These are phyloP conservation scores for Alternaria gaisen DNA, from an alignment of 2,329 filamentous ascomycete species.

Conservation along the genomic window DNA sequence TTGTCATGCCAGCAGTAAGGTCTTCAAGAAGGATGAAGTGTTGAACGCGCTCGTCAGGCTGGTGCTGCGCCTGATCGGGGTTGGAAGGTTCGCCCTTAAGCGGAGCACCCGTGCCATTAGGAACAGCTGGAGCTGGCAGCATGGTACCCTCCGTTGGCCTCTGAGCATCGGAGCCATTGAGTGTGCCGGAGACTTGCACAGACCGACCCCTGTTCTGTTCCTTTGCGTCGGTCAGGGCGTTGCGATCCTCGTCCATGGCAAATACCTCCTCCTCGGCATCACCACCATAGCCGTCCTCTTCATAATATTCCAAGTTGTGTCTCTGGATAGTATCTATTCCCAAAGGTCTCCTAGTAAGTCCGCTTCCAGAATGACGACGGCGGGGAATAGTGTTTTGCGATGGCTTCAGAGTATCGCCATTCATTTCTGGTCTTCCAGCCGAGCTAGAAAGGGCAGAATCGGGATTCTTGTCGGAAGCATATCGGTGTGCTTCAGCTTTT, in stretches of 20 bases:
- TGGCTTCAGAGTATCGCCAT: slow-evolving; percentile 40
- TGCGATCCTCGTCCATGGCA: slow-evolving; percentile 67
- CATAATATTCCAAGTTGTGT: slow-evolving; percentile 88
- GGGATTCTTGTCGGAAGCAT: slow-evolving; percentile 32
- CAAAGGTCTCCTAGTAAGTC: slow-evolving; percentile 74
- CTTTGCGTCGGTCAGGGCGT: slow-evolving; percentile 18
- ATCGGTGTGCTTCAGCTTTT: slow-evolving; percentile 52
- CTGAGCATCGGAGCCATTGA: not conserved
- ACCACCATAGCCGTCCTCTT: slow-evolving; percentile 85
- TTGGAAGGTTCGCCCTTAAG: slow-evolving; percentile 45
- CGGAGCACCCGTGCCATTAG: slow-evolving; percentile 22
- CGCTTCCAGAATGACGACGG: slow-evolving; percentile 87
- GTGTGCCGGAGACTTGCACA: not conserved
- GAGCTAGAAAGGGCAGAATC: slow-evolving; percentile 20
- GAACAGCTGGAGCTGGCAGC: slow-evolving; percentile 43
- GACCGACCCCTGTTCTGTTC: slow-evolving; percentile 10
- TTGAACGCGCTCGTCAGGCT: slow-evolving; percentile 73
- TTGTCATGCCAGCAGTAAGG: slow-evolving; percentile 94
- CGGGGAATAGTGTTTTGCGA: slow-evolving; percentile 46
- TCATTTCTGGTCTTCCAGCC: slow-evolving; percentile 17
- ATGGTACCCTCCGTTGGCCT: slow-evolving; percentile 35
- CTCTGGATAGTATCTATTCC: slow-evolving; percentile 72
- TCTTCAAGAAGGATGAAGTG: slow-evolving; percentile 95
- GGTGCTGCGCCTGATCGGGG: slow-evolving; percentile 57
- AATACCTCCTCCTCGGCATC: slow-evolving; percentile 79